Percentiles rank a stretch among this genome's conserved stretches.
Evolutionary conservation across 257 asterid species (phyloP).

Genomic region (Gardenia jasminoides): DNA sequence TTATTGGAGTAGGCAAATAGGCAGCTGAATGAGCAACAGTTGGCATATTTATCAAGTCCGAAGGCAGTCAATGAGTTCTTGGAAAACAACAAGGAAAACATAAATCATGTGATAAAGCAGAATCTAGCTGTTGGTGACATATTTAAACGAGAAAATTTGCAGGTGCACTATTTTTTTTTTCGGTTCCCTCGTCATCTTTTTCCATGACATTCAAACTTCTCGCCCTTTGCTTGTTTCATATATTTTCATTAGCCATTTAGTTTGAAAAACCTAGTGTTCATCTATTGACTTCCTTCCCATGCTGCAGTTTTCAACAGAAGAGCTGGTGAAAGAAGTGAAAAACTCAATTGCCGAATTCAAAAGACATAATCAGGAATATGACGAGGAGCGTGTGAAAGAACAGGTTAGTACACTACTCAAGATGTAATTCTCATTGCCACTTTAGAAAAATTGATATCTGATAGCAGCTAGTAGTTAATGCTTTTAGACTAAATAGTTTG

Average conservation of each 20-base stretch:
- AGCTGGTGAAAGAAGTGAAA: constrained; percentile 80
- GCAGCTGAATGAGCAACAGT: constrained; percentile 74
- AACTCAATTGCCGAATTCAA: constrained; percentile 70
- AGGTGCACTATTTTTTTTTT: constrained; percentile 42
- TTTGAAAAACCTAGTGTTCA: not conserved
- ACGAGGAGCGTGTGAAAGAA: constrained; percentile 71
- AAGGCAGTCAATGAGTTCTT: constrained; percentile 80
- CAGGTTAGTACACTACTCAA: constrained; percentile 47
- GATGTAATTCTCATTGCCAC: not conserved
- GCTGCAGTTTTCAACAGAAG: constrained; percentile 73
- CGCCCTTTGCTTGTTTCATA: not conserved
- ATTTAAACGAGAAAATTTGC: constrained; percentile 83
- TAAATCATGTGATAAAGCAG: constrained; percentile 70
- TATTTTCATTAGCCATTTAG: not conserved
- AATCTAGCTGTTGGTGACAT: constrained; percentile 96
- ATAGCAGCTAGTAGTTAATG: not conserved
- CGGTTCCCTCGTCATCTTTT: not conserved
- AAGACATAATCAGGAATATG: constrained; percentile 79
- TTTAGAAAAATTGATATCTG: not conserved
- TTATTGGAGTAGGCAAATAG: constrained; percentile 59
- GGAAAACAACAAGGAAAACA: constrained; percentile 67
- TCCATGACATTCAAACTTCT: not conserved
- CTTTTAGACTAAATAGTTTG: not conserved
- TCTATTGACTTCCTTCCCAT: not conserved
- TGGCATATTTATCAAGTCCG: constrained; percentile 83